Conservation (phyloP, 495 filamentous ascomycete species). For the Aspergillus indologenus region DNA sequence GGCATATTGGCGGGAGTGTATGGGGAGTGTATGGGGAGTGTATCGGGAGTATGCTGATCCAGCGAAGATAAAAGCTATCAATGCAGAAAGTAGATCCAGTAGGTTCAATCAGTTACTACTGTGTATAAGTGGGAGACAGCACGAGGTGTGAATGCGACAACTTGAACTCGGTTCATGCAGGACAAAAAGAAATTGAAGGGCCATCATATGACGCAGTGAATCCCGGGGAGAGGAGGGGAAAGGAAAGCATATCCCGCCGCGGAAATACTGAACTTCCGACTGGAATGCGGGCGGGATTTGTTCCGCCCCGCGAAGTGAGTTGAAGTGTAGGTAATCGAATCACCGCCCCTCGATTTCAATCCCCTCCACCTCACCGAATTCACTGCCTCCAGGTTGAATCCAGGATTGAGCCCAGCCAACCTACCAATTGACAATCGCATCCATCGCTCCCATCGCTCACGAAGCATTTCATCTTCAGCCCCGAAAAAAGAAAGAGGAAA, state of each 20-base stretch:
- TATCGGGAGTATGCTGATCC: not conserved
- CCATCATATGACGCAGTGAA: not conserved
- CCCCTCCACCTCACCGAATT: not conserved
- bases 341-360: not conserved
- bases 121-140: too few species aligned
- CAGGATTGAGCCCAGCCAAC: too few species aligned
- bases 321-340: not conserved
- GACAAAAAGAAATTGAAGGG: not conserved
- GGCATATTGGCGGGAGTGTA: conserved; percentile 35
- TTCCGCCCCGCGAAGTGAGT: not conserved
- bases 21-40: conserved; percentile 1
- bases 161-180: too few species aligned
- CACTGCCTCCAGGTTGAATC: too few species aligned
- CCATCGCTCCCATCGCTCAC: too few species aligned
- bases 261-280: not conserved
- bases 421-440: too few species aligned
- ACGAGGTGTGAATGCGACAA: too few species aligned
- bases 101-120: too few species aligned
- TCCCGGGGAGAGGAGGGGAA: too few species aligned
- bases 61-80: too few species aligned
- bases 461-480: too few species aligned
- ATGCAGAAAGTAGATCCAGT: not conserved
- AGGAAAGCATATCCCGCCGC: not conserved
- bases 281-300: not conserved
- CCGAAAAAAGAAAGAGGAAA: too few species aligned